These are phyloP conservation scores for Sclerotinia minor DNA, from an alignment of 2,329 filamentous ascomycete genomes.

Conservation along the genomic window DNA sequence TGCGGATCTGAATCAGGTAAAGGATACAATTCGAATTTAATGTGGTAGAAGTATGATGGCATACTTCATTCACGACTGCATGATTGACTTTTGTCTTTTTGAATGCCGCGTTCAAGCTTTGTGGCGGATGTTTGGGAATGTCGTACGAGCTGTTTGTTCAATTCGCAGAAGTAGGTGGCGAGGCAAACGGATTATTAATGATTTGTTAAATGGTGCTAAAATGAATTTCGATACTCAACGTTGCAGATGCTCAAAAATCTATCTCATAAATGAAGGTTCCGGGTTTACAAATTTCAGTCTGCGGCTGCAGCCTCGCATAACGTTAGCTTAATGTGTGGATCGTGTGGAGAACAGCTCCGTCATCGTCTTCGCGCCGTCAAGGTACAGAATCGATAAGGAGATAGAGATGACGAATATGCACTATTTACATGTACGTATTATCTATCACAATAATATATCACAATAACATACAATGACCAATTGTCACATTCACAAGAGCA, in stretches of 20 bases:
- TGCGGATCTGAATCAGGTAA: constrained; percentile 29
- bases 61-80: constrained; percentile 28
- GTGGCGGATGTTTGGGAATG: background rate
- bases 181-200: background rate
- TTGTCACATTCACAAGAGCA: constrained; percentile 3
- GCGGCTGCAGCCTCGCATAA: constrained; percentile 23
- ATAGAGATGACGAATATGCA: background rate
- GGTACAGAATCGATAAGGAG: constrained; percentile 1
- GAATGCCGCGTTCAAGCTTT: background rate
- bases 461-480: background rate
- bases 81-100: background rate
- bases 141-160: background rate
- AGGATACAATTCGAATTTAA: constrained; percentile 65
- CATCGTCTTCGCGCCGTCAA: background rate
- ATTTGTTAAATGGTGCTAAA: background rate
- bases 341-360: constrained; percentile 5
- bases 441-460: background rate
- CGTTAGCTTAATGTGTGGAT: constrained; percentile 15
- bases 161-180: too few species aligned
- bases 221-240: background rate
- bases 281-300: constrained; percentile 8
- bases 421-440: background rate
- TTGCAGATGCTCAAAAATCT: background rate
- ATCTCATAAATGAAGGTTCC: constrained; percentile 5
- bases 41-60: constrained; percentile 59